phyloP scores from a whole-genome alignment of 2,329 filamentous ascomycete species.

The Diaporthe vexans region DNA sequence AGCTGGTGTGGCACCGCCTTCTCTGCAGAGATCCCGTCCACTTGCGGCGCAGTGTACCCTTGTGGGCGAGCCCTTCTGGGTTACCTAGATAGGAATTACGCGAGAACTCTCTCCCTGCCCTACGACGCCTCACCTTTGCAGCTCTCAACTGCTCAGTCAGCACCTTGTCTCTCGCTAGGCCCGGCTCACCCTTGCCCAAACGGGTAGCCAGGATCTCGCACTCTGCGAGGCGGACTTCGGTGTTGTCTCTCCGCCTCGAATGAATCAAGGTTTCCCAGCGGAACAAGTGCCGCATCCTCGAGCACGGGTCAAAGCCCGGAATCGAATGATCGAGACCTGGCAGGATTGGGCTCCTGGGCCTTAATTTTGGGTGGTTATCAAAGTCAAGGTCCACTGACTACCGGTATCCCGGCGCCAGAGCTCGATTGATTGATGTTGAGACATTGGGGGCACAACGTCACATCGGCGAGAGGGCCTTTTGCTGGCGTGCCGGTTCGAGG shows the following conservation, averaged over 20 bases:
- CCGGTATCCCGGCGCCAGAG: background rate
- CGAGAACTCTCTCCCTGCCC: constrained; percentile 24
- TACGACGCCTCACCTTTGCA: constrained; percentile 28
- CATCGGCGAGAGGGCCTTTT: constrained; percentile 8
- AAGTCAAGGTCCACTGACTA: background rate
- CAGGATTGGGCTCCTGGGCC: constrained; percentile 15
- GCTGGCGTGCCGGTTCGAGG: background rate
- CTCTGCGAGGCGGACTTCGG: constrained; percentile 11
- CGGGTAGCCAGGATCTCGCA: constrained; percentile 8
- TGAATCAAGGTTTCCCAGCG: constrained; percentile 4
- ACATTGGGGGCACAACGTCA: constrained; percentile 23
- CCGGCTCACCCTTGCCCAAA: constrained; percentile 12
- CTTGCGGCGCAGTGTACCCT: constrained; percentile 4
- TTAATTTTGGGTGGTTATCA: constrained; percentile 18
- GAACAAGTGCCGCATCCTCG: constrained; percentile 16
- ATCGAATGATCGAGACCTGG: background rate
- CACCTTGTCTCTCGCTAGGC: constrained; percentile 40
- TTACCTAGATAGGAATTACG: constrained; percentile 9
- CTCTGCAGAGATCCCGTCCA: constrained; percentile 23
- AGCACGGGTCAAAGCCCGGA: background rate
- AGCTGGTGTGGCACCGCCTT: constrained; percentile 38
- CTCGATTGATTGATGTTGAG: constrained; percentile 25
- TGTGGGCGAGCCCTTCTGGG: constrained; percentile 9
- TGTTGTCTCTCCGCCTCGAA: background rate
- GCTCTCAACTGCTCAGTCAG: constrained; percentile 38